Evolutionary conservation across 352 stramenopile genomes (phyloP).

Genomic region (Pythium volutum): DNA sequence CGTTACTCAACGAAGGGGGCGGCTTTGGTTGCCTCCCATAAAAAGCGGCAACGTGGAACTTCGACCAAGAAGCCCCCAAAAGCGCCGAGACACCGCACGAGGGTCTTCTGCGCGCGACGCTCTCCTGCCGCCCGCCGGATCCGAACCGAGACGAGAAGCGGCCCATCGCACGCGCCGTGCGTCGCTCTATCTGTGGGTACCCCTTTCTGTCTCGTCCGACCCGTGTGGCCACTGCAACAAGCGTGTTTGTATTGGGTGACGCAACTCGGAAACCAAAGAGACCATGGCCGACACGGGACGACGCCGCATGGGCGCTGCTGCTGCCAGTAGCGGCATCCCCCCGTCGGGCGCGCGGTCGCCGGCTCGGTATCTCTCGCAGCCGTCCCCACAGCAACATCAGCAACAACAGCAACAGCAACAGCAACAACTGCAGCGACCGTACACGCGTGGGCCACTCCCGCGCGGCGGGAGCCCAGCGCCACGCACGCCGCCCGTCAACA

Average conservation of each 20-base stretch:
- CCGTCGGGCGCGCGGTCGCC: conserved; percentile 16
- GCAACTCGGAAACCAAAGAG: background rate
- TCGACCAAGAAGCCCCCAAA: background rate
- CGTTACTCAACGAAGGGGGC: conserved; percentile 15
- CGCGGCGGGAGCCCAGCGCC: conserved; percentile 5
- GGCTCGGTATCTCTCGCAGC: conserved; percentile 33
- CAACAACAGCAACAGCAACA: conserved; percentile 38
- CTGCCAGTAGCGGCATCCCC: background rate
- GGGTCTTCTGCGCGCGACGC: background rate
- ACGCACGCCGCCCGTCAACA: conserved; percentile 39
- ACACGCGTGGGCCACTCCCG: conserved; percentile 16
- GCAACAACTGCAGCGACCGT: conserved; percentile 32
- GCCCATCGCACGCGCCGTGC: conserved; percentile 3
- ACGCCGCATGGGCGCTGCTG: conserved; percentile 15
- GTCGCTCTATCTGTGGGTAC: background rate
- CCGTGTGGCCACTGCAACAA: background rate
- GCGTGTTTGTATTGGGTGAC: background rate
- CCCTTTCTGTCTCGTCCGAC: background rate
- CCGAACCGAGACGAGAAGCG: background rate
- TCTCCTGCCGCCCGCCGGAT: background rate
- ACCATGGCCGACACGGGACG: conserved; percentile 23
- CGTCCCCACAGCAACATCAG: background rate
- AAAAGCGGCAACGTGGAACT: conserved; percentile 17
- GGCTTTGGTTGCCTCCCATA: conserved; percentile 8
- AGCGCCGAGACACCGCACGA: background rate